Evolutionary conservation across 352 stramenopile species (phyloP), one percentile per base, ranked within the genome.

Genomic region (Globisporangium polare): DNA sequence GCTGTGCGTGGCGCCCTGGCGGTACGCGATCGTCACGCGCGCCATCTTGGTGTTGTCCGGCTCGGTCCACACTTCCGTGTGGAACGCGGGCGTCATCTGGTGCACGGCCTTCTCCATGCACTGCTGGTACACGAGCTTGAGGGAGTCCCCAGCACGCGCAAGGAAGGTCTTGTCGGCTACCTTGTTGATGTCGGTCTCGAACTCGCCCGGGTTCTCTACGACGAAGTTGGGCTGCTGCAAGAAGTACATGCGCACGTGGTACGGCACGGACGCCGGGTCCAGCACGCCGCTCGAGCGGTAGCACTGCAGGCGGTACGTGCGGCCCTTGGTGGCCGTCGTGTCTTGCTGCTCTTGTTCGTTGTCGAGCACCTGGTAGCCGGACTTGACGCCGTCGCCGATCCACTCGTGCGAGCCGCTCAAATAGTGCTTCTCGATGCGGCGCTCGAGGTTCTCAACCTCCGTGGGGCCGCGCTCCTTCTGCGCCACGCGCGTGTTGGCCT

Each of bases 231-330:
- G 82, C 65, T 90, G 58, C 60, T 90, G 80, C 49, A 94, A 56
- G 65, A 94, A 94, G 68, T 94, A 94, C 75, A 94, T 88, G 65
- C 85, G 82, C 63, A 94, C 81, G 67, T 94, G 85, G 56, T 82
- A 92, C 4, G 84, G 84, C 58, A 94, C 81, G 15, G 77, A 58
- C n/a, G 71, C 60, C 3, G 82, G 63, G 66, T 94, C 84, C n/a
- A 94, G 64, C 66, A 94, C 79, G 35, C 84, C 84, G 55, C 71
- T 86, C 17, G 80, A 90, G 58, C 85, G 85, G 76, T 94, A 94
- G 81, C 85, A 94, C 65, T 94, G 85, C 63, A 94, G 80, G 53
- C 85, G 80, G 75, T 91, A 91, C 4, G 79, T 86, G 66, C 74
- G 79, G 52, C 64, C 61, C 71, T 92, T 89, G 41, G 67, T 64